phyloP scores from a whole-genome alignment of 345 rosid genomes.

The Conringia planisiliqua region DNA sequence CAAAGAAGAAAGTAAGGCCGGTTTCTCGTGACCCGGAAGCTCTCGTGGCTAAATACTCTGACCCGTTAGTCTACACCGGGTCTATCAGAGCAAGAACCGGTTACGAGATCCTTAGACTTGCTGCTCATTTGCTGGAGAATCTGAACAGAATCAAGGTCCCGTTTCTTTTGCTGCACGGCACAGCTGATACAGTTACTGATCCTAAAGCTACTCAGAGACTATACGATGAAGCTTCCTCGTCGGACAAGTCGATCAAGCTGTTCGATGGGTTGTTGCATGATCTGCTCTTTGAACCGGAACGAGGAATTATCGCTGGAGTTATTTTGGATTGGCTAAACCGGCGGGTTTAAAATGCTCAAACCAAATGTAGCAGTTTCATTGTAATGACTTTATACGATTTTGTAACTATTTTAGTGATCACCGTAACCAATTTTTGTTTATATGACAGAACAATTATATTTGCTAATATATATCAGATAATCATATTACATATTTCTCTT shows the following conservation, averaged over 20 bases:
- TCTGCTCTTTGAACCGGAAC: constrained; percentile 81
- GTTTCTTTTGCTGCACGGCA: constrained; percentile 79
- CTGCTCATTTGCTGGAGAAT: constrained; percentile 60
- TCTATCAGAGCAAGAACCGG: constrained; percentile 79
- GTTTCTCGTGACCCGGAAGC: constrained; percentile 88
- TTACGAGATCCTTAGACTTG: constrained; percentile 72
- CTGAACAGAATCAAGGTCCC: constrained; percentile 57
- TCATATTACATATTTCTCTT: neutral
- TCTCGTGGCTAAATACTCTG: constrained; percentile 73
- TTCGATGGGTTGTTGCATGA: constrained; percentile 79
- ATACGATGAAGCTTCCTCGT: constrained; percentile 62
- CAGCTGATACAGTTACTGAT: constrained; percentile 78
- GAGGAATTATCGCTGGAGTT: constrained; percentile 50
- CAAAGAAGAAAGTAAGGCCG: constrained; percentile 68
- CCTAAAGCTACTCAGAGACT: constrained; percentile 68
- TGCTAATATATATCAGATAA: neutral
- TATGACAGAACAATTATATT: no score
- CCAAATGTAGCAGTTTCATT: neutral
- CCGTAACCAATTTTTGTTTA: neutral
- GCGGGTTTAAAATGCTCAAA: constrained; percentile 34
- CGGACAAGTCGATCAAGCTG: constrained; percentile 65
- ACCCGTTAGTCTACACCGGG: constrained; percentile 85
- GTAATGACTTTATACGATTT: neutral
- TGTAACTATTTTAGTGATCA: neutral
- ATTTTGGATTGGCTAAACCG: constrained; percentile 69